Evolutionary conservation across 192 early-diverging fungal genomes (phyloP).

Genomic region (Phlyctochytrium planicorne): DNA sequence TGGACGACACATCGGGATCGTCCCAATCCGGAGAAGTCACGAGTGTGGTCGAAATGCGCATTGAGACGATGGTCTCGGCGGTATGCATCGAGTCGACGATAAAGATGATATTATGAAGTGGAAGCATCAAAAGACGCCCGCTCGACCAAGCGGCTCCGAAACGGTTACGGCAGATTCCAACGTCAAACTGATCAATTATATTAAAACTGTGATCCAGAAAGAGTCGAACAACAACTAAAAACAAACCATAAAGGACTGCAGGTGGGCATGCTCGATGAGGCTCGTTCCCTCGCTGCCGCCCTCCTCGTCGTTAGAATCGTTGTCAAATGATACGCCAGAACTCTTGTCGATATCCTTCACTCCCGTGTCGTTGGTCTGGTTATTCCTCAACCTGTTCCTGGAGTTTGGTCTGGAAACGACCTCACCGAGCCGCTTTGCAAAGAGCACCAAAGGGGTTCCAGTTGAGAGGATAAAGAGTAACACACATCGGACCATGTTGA

Average conservation of each 20-base stretch:
- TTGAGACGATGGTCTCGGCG: not conserved
- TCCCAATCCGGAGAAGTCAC: not conserved
- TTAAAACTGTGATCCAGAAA: not conserved
- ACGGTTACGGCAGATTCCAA: not conserved
- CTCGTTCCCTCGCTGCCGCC: not conserved
- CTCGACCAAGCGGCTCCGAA: not conserved
- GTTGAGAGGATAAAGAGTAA: constrained; percentile 7
- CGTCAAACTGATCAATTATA: not conserved
- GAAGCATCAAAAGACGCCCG: not conserved
- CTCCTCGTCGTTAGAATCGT: not conserved
- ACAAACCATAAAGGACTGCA: not conserved
- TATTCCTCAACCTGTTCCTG: not conserved
- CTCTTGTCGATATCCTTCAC: not conserved
- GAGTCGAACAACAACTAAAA: too few species aligned
- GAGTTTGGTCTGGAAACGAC: not conserved
- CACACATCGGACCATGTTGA: constrained; percentile 1
- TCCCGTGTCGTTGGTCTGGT: not conserved
- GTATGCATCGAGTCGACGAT: not conserved
- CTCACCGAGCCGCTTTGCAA: not conserved
- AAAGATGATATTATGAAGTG: not conserved
- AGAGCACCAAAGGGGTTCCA: not conserved
- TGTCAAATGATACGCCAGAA: not conserved
- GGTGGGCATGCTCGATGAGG: not conserved
- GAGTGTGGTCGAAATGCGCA: not conserved
- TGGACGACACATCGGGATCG: not conserved